Base-by-base conservation (phyloP, 345 rosid species). In the Salix udensis region DNA sequence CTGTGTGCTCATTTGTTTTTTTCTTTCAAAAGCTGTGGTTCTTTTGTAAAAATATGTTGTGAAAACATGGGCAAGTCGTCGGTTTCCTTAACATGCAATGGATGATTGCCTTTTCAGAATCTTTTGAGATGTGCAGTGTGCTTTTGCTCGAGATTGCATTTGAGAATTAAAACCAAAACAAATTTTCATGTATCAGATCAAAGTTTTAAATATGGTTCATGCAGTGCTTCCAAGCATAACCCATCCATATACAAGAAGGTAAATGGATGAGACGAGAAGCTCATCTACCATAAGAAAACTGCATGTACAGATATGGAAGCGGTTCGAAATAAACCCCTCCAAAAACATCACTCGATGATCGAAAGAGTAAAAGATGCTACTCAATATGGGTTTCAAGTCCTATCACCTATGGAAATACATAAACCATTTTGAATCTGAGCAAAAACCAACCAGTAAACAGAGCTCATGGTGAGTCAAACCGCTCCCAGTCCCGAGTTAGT, bases 401-500 rank as follows among this genome's bases (percentile, higher is more conserved):
- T 40, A 40, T 40, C 14, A 40, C 1, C 44, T 44, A 16, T 44
- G 5, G 46, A 24, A 61, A 42, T 23, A 46, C 42, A 65, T 11
- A 21, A 39, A 55, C 66, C 50, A 72, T 58, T 5, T 42, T 12
- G 10, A 62, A 52, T 15, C 48, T 15, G 21, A 19, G 9, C 71
- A n/a, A 21, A 40, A 44, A 26, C 53, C 36, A 24, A 8, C 23
- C 37, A 1, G 67, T 24, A 21, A 39, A 2, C 21, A 2, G 23
- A 12, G 53, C 48, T 71, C 64, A 14, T 50, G 65, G 64, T 62
- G 16, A 75, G 48, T 84, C 87, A 80, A 89, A 86, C 74, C 76
- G 46, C 76, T 83, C 88, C 92, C 86, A 89, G 28, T 85, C 76
- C 21, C 80, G 80, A 75, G 84, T 84, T 77, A 82, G 68, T 72